Evolutionary conservation across 306 rosid species (phyloP).

Genomic region (Acacia melanoxylon): DNA sequence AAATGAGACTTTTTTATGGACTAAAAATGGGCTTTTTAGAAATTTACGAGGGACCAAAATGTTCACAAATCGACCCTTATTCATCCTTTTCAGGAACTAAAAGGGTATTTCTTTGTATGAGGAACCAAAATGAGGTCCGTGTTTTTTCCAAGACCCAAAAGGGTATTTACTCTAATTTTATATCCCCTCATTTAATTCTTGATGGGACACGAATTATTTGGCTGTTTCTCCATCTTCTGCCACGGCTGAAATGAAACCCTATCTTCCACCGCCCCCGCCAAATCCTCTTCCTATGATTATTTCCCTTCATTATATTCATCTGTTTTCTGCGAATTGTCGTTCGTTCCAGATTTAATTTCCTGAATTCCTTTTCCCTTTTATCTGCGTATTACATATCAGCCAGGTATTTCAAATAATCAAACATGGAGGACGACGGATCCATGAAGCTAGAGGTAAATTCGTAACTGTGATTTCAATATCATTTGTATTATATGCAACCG

Average conservation of each 20-base stretch:
- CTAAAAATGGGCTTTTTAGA: no score
- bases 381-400: not conserved
- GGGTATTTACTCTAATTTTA: no score
- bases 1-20: no score
- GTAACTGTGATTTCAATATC: not conserved
- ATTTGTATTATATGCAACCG: not conserved
- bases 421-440: not conserved
- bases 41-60: no score
- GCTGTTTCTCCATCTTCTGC: not conserved
- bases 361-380: not conserved
- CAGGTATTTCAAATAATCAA: no score
- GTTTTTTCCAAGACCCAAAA: no score
- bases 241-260: not conserved
- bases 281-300: not conserved
- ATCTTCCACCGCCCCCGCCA: not conserved
- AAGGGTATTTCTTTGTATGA: no score
- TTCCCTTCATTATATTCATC: not conserved
- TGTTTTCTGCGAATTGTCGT: no score
- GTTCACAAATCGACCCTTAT: no score
- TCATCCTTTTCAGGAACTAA: no score
- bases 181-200: not conserved
- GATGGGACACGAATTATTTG: not conserved
- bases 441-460: not conserved
- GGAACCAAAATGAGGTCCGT: no score
- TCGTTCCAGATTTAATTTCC: not conserved